phyloP scores from a whole-genome alignment of 2,329 filamentous ascomycete species.

The Epichloe aotearoae region DNA sequence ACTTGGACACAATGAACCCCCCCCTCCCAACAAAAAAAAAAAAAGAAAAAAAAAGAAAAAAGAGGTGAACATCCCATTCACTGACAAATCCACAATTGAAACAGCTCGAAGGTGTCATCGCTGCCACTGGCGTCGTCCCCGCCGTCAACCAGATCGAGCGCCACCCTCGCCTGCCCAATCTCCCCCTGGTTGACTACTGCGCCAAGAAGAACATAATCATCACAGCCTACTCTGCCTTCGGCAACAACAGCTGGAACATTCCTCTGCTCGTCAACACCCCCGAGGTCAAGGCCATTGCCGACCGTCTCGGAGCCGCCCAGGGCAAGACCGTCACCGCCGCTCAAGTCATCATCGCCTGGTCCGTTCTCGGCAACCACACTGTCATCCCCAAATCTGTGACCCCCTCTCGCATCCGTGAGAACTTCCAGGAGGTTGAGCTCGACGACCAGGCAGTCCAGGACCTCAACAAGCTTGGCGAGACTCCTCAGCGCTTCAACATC shows the following conservation, averaged over 20 bases:
- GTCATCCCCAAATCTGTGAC: conserved; percentile 69
- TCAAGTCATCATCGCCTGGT: conserved; percentile 43
- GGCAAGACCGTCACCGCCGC: conserved; percentile 27
- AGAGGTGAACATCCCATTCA: too few relatives aligned
- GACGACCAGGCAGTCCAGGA: conserved; percentile 43
- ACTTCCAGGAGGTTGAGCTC: conserved; percentile 56
- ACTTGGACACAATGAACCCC: not conserved
- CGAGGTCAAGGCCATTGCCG: conserved; percentile 42
- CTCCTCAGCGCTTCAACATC: conserved; percentile 30
- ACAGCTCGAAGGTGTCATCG: conserved; percentile 39
- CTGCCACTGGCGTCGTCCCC: conserved; percentile 41
- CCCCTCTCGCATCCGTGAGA: conserved; percentile 51
- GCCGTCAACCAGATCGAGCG: conserved; percentile 60
- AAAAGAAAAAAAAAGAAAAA: too few relatives aligned
- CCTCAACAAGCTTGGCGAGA: conserved; percentile 48
- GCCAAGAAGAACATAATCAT: conserved; percentile 50
- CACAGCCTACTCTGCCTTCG: conserved; percentile 50
- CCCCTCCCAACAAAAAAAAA: too few relatives aligned
- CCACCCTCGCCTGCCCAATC: conserved; percentile 48
- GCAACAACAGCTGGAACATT: conserved; percentile 29
- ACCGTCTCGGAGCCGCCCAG: conserved; percentile 24
- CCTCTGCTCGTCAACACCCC: conserved; percentile 46
- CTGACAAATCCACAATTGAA: not conserved
- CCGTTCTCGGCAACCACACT: conserved; percentile 44
- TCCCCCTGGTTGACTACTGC: conserved; percentile 45